phyloP scores from a whole-genome alignment of 768 basidiomycete genomes.

The Pholiota conissans region DNA sequence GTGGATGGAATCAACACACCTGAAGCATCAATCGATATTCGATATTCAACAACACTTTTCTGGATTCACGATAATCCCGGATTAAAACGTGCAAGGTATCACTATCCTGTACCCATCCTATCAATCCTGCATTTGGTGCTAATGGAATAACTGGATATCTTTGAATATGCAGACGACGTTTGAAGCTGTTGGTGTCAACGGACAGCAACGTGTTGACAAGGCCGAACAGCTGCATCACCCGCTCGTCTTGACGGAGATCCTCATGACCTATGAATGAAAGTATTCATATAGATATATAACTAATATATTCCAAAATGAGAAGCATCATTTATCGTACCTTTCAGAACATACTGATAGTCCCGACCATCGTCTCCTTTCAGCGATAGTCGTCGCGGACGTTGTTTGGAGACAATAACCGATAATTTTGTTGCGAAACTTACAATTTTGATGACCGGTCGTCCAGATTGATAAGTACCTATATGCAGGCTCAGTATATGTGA shows the following conservation, averaged over 20 bases:
- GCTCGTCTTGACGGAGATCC: conserved; percentile 97
- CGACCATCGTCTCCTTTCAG: conserved; percentile 89
- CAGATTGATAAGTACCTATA: conserved; percentile 88
- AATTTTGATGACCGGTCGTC: conserved; percentile 81
- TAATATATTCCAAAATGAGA: no score
- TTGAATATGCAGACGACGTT: conserved; percentile 93
- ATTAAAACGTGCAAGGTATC: conserved; percentile 97
- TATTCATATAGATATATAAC: not conserved
- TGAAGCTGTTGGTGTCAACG: conserved; percentile 93
- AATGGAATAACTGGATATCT: conserved; percentile 91
- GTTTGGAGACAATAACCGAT: conserved; percentile 94
- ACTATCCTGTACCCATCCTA: conserved; percentile 95
- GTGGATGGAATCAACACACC: conserved; percentile 39
- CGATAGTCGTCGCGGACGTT: conserved; percentile 86
- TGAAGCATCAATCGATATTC: conserved; percentile 99
- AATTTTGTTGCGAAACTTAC: conserved; percentile 84
- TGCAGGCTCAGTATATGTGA: not conserved
- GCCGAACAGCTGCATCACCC: conserved; percentile 98
- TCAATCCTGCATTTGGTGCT: conserved; percentile 90
- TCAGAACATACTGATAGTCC: conserved; percentile 90
- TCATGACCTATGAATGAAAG: conserved; percentile 75
- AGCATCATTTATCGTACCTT: conserved; percentile 70
- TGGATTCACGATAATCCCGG: conserved; percentile 92
- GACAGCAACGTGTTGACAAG: conserved; percentile 94
- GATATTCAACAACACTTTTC: conserved; percentile 95